Base-by-base conservation (phyloP, 2,329 filamentous ascomycete species). In the Aspergillus pseudonomiae region DNA sequence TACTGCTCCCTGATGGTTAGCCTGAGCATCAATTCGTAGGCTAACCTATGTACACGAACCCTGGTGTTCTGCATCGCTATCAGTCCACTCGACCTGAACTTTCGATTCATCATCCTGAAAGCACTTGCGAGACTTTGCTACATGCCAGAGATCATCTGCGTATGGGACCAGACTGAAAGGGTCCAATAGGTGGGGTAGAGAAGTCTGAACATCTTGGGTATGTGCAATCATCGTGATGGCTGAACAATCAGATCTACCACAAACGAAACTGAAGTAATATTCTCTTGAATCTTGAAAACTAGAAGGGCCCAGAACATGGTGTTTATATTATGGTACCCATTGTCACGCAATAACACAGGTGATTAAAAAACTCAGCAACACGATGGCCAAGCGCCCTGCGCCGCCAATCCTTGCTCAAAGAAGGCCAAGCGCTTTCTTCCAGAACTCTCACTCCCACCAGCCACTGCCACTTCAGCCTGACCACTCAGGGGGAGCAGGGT, bases 161-260 rank as follows among this genome's bases (percentile, higher is more conserved):
- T 67, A 68, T 3, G 61, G 60, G 11, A 59, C 39, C 14, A 65
- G 57, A 11, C 61, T 63, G 45, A 65, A 68, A 19, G 66, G 52
- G 16, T 65, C 63, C 11, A 41, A 32, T 1, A 28, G 12, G 32
- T 53, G 43, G 50, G 7, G 28, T 16, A 5, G 6, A 12, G 50
- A 43, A 26, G 12, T 30, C 9, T 10, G 28, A 28, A 19, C 11
- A 26, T 28, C 4, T 32, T 46, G 36, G 16, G 32, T 10, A n/a
- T 26, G 16, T 7, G 24, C 57, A 53, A 54, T 14, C 59, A 60
- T 60, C 16, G 21, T 43, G 45, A 54, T 16, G 30, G 6, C 14
- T 10, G 16, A 32, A 5, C 5, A 14, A 4, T 48, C 4, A 19
- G 11, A 14, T 12, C 26, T 3, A 3, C 26, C 6, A 24, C 6